Evolutionary conservation across 495 filamentous ascomycete species (phyloP).

Genomic region (Podospora comata): DNA sequence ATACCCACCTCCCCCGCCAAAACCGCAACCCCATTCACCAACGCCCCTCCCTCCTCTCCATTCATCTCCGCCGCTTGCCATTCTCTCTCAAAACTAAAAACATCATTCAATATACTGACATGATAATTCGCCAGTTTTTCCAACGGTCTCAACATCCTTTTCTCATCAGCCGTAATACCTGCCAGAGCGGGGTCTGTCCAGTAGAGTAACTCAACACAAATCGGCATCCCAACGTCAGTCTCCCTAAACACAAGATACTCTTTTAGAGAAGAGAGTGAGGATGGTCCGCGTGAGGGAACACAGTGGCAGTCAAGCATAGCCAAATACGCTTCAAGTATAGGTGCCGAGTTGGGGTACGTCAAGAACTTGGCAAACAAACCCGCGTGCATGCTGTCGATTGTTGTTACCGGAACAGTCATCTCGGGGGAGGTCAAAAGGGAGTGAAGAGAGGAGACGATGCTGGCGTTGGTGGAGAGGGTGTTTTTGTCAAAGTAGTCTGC

Average conservation of each 20-base stretch:
- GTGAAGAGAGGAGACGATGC: constrained; percentile 16
- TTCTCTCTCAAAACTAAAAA: constrained; percentile 23
- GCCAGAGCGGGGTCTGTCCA: constrained; percentile 15
- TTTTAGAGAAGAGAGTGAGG: constrained; percentile 7
- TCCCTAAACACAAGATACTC: constrained; percentile 26
- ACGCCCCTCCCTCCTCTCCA: constrained; percentile 12
- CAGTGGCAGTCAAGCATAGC: constrained; percentile 21
- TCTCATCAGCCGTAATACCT: background rate
- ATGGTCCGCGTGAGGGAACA: constrained; percentile 4
- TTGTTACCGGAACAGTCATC: constrained; percentile 12
- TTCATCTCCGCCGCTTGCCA: constrained; percentile 15
- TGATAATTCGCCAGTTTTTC: constrained; percentile 21
- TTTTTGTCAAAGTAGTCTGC: constrained; percentile 23
- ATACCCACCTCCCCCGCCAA: constrained; percentile 18
- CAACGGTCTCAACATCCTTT: constrained; percentile 10
- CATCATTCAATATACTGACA: constrained; percentile 22
- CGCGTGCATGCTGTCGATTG: constrained; percentile 22
- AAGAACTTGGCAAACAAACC: constrained; percentile 17
- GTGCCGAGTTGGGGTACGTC: background rate
- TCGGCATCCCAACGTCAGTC: constrained; percentile 23
- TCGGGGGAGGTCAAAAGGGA: constrained; percentile 15
- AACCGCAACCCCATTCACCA: constrained; percentile 22
- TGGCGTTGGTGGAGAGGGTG: constrained; percentile 13
- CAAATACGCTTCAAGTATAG: constrained; percentile 19
- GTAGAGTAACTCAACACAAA: constrained; percentile 20